Percentiles rank a stretch among this genome's conserved stretches.
These are phyloP conservation scores for Amanita phalloides DNA, from an alignment of 768 basidiomycete species.

Conservation along the genomic window DNA sequence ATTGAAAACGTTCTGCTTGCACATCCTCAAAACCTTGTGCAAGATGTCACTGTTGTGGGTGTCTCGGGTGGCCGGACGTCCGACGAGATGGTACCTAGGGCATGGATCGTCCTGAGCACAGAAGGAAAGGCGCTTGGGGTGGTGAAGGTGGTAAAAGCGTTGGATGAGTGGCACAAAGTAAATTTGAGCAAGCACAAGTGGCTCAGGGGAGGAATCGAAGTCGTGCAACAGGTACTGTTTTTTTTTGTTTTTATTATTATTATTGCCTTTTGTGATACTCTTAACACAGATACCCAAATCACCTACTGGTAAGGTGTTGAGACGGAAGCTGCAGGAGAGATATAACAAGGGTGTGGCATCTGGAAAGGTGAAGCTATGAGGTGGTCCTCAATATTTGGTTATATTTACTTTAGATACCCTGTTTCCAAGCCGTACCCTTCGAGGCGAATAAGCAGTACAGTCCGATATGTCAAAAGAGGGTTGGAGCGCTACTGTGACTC, in stretches of 20 bases:
- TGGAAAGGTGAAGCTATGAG: conserved; percentile 17
- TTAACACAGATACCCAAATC: conserved; percentile 54
- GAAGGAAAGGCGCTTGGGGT: conserved; percentile 40
- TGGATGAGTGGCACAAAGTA: conserved; percentile 53
- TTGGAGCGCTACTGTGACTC: no score
- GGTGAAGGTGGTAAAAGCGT: conserved; percentile 25
- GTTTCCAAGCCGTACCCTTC: no score
- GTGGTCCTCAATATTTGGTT: no score
- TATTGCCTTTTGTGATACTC: conserved; percentile 1
- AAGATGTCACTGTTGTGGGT: conserved; percentile 63
- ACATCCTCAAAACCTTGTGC: conserved; percentile 51
- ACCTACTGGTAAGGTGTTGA: conserved; percentile 62
- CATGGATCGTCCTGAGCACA: conserved; percentile 64
- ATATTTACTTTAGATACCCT: no score
- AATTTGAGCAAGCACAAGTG: conserved; percentile 69
- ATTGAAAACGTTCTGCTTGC: conserved; percentile 57
- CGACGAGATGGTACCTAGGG: conserved; percentile 67
- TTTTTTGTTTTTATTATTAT: conserved; percentile 1
- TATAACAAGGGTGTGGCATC: conserved; percentile 30
- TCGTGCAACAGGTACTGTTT: conserved; percentile 45
- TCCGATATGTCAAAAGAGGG: no score
- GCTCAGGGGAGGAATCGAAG: conserved; percentile 60
- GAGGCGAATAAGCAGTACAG: no score
- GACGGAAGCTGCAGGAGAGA: conserved; percentile 48
- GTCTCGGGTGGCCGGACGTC: conserved; percentile 59